A percentile compares a stretch with the other conserved stretches of the same genome.
Evolutionary conservation across 306 rosid species (phyloP).

Genomic region (Dryas alaskensis): DNA sequence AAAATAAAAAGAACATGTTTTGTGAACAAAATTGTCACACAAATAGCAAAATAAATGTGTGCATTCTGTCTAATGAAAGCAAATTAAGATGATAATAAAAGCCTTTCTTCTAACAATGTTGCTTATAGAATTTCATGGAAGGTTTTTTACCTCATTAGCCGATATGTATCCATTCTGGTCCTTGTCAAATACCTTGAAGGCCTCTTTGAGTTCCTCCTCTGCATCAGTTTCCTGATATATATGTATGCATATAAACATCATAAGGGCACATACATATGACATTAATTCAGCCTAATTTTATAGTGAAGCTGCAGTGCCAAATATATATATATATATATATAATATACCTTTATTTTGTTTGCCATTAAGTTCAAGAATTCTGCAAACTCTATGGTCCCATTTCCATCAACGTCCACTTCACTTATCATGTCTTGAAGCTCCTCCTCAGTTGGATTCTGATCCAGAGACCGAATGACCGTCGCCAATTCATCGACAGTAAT

Average conservation of each 20-base stretch:
- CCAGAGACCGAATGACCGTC: constrained; percentile 87
- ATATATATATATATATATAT: too few species aligned
- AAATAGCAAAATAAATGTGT: neutral
- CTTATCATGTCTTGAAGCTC: constrained; percentile 88
- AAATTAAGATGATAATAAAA: neutral
- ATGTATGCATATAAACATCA: neutral
- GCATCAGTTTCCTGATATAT: constrained; percentile 68
- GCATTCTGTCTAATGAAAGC: neutral
- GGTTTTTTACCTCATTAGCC: constrained; percentile 67
- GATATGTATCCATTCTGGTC: constrained; percentile 93
- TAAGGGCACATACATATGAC: neutral
- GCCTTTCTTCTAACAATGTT: neutral
- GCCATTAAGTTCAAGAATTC: constrained; percentile 88
- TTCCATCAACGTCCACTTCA: constrained; percentile 82
- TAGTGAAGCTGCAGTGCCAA: neutral
- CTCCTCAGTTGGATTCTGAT: constrained; percentile 92
- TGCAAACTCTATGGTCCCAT: constrained; percentile 84
- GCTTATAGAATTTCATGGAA: neutral
- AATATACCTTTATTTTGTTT: constrained; percentile 72
- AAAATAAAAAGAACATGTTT: neutral
- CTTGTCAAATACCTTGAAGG: constrained; percentile 92
- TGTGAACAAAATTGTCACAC: neutral
- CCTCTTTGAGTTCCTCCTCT: constrained; percentile 89
- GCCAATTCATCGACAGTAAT: constrained; percentile 93
- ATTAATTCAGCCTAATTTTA: neutral